phyloP scores from a whole-genome alignment of 2,329 filamentous ascomycete species.

The Paraconiothyrium sp. region DNA sequence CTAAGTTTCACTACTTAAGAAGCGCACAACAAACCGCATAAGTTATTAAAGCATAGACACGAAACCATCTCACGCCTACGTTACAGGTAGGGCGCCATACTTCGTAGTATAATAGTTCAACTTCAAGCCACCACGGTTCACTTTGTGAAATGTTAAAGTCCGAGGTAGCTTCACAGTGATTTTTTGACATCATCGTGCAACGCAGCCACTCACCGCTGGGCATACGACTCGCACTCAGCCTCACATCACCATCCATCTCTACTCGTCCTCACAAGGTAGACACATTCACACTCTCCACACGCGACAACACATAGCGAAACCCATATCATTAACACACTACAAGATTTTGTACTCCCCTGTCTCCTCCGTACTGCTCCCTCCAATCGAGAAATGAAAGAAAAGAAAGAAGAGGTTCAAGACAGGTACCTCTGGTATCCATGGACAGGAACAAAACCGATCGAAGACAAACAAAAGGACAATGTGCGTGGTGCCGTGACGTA shows the following conservation, averaged over 20 bases:
- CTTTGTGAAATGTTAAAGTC: too few relatives aligned
- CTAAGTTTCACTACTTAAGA: too few relatives aligned
- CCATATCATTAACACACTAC: not conserved
- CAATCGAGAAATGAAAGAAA: not conserved
- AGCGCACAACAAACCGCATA: too few relatives aligned
- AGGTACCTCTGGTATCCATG: conserved; percentile 15
- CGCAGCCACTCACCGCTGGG: too few relatives aligned
- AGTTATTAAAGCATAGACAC: too few relatives aligned
- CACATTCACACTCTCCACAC: not conserved
- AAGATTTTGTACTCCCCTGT: not conserved
- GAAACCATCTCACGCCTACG: too few relatives aligned
- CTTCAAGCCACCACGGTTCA: too few relatives aligned
- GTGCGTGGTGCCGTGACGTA: conserved; percentile 13
- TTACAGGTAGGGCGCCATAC: too few relatives aligned
- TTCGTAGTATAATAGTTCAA: too few relatives aligned
- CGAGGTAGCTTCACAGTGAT: too few relatives aligned
- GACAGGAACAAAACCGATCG: not conserved
- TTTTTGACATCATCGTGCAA: too few relatives aligned
- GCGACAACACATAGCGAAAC: not conserved
- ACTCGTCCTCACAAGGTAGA: not conserved
- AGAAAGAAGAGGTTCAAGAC: conserved; percentile 10
- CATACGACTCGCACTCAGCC: too few relatives aligned
- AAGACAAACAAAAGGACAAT: conserved; percentile 10
- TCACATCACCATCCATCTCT: not conserved
- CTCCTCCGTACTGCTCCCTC: not conserved